Evolutionary conservation across 2,329 filamentous ascomycete genomes (phyloP).

Genomic region (Cercospora canescens): DNA sequence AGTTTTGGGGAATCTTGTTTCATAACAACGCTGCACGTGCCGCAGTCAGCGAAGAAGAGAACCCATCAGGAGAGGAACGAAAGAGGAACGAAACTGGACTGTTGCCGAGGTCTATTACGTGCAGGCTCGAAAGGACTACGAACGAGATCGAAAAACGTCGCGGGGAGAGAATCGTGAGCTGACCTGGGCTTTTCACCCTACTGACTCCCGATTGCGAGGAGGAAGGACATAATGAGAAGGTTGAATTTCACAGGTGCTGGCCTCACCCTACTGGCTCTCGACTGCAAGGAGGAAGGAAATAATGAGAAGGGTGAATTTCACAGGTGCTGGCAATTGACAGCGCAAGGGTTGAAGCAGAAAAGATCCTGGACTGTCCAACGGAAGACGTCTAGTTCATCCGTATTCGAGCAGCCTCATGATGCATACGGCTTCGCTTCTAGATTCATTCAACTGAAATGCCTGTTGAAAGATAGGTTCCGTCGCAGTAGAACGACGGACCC

Average conservation of each 20-base stretch:
- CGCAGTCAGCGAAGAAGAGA: background rate
- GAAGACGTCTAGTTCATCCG: background rate
- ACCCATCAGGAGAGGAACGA: too few relatives aligned
- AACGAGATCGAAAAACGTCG: background rate
- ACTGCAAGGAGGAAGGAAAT: background rate
- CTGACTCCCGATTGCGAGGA: too few relatives aligned
- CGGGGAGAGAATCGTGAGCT: too few relatives aligned
- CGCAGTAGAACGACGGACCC: background rate
- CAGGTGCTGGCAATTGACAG: background rate
- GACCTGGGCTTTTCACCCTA: too few relatives aligned
- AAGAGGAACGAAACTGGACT: background rate
- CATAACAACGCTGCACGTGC: background rate
- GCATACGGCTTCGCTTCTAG: background rate
- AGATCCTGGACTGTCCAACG: background rate
- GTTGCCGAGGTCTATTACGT: background rate
- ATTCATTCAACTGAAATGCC: background rate
- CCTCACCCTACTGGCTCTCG: too few relatives aligned
- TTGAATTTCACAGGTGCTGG: too few relatives aligned
- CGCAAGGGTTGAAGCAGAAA: background rate
- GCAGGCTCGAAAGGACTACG: background rate
- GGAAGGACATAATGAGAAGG: too few relatives aligned
- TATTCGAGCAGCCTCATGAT: background rate
- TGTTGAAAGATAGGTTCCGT: background rate
- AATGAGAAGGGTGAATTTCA: background rate
- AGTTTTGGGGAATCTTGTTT: too few relatives aligned